A percentile compares a stretch with the other conserved stretches of the same genome.
These are phyloP conservation scores for Hypoxylon sp. DNA, from an alignment of 2,329 filamentous ascomycete genomes.

Conservation along the genomic window DNA sequence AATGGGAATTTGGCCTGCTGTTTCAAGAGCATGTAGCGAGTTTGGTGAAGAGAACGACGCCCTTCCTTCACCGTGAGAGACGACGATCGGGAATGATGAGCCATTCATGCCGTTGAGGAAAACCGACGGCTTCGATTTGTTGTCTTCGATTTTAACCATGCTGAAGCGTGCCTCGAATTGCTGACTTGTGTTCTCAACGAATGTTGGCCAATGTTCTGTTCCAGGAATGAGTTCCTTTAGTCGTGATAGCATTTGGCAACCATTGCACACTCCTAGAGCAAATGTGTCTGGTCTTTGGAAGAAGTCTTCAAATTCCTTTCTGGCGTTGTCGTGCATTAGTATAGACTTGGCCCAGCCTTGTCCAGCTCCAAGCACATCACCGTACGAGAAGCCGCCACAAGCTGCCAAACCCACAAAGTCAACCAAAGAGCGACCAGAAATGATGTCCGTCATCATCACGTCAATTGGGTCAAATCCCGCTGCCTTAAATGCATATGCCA, in stretches of 20 bases:
- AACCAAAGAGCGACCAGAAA: slow-evolving; percentile 78
- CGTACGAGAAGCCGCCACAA: slow-evolving; percentile 95
- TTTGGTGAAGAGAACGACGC: slow-evolving; percentile 30
- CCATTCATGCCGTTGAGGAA: slow-evolving; percentile 91
- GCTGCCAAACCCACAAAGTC: slow-evolving; percentile 89
- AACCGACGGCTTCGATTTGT: slow-evolving; percentile 72
- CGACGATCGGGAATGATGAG: slow-evolving; percentile 75
- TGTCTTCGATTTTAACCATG: slow-evolving; percentile 64
- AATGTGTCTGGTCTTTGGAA: slow-evolving; percentile 91
- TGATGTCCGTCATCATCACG: slow-evolving; percentile 95
- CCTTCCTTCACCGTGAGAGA: slow-evolving; percentile 35
- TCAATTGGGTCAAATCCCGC: slow-evolving; percentile 93
- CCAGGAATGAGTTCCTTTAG: slow-evolving; percentile 87
- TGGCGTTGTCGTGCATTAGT: slow-evolving; percentile 79
- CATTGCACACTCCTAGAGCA: slow-evolving; percentile 92
- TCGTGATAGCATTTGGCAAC: slow-evolving; percentile 91
- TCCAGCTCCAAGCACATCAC: slow-evolving; percentile 81
- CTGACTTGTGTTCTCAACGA: slow-evolving; percentile 52
- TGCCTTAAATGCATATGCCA: slow-evolving; percentile 93
- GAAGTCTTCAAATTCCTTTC: slow-evolving; percentile 82
- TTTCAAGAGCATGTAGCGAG: slow-evolving; percentile 26
- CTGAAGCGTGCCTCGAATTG: slow-evolving; percentile 33
- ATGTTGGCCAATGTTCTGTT: slow-evolving; percentile 83
- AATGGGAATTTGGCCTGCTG: slow-evolving; percentile 27
- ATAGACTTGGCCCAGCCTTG: slow-evolving; percentile 96